Evolutionary conservation across 208 protist genomes (phyloP).

Genomic region (Trypanosoma melophagium): DNA sequence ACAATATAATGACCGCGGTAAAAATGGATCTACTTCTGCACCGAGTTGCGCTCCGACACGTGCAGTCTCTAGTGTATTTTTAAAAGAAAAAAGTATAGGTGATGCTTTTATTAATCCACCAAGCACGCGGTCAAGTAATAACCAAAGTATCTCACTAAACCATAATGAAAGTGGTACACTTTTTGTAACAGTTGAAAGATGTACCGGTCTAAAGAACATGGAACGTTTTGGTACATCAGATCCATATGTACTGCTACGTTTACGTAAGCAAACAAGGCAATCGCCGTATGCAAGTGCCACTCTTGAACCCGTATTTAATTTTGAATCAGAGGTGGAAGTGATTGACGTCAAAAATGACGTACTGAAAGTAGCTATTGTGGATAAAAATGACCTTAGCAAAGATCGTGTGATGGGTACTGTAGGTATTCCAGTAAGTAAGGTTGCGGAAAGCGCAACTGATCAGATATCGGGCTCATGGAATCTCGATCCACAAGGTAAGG

Average conservation of each 20-base stretch:
- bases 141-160: slow-evolving; percentile 1
- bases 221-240: slow-evolving; percentile 61
- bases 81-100: slow-evolving; percentile 11
- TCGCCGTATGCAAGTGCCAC: slow-evolving; percentile 46
- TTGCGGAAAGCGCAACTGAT: slow-evolving; percentile 27
- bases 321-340: slow-evolving; percentile 55
- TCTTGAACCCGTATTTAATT: slow-evolving; percentile 71
- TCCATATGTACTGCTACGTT: slow-evolving; percentile 65
- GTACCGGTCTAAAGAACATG: slow-evolving; percentile 53
- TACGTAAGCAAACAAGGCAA: slow-evolving; percentile 38
- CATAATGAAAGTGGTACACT: slow-evolving; percentile 37
- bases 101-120: slow-evolving; percentile 26
- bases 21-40: slow-evolving; percentile 16
- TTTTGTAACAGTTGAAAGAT: slow-evolving; percentile 58
- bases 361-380: slow-evolving; percentile 49
- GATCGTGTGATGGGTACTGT: slow-evolving; percentile 67
- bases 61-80: slow-evolving; percentile 35
- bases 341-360: slow-evolving; percentile 41
- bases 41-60: slow-evolving; percentile 35
- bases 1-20: slow-evolving; percentile 30
- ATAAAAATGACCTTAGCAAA: slow-evolving; percentile 61
- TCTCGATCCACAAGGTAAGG: slow-evolving; percentile 54
- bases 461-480: slow-evolving; percentile 40
- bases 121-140: slow-evolving; percentile 21
- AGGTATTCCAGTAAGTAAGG: slow-evolving; percentile 34